phyloP scores from a whole-genome alignment of 2,329 filamentous ascomycete species.

The Pseudofabraea citricarpa region DNA sequence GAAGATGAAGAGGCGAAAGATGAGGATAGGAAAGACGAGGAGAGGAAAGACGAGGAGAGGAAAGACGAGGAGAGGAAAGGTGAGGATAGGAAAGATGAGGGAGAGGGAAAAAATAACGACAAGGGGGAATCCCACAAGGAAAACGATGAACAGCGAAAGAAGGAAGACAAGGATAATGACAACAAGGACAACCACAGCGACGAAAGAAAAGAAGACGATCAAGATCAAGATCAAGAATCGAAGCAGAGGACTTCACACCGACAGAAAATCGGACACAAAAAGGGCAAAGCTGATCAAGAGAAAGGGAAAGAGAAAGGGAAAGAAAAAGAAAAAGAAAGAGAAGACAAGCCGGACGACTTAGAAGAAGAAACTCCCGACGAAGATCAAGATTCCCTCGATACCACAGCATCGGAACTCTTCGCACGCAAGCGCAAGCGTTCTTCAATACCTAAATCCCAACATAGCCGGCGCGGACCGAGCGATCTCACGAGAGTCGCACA shows the following conservation, averaged over 20 bases:
- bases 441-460: too few relatives aligned
- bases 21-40: not conserved
- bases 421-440: too few relatives aligned
- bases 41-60: not conserved
- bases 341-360: not conserved
- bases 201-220: too few relatives aligned
- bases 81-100: not conserved
- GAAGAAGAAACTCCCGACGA: not conserved
- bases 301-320: too few relatives aligned
- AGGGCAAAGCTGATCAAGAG: too few relatives aligned
- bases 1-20: not conserved
- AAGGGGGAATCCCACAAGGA: not conserved
- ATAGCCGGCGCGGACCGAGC: too few relatives aligned
- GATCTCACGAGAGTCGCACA: constrained; percentile 42
- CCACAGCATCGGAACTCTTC: not conserved
- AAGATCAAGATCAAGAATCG: too few relatives aligned
- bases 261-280: too few relatives aligned
- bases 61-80: constrained; percentile 2
- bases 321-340: not conserved
- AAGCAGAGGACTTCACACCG: too few relatives aligned
- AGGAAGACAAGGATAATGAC: not conserved
- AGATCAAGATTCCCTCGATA: not conserved
- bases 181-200: too few relatives aligned
- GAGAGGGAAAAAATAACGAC: not conserved
- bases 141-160: constrained; percentile 2